Conservation (phyloP, 208 protist genomes). For the Trypanosoma vivax region DNA sequence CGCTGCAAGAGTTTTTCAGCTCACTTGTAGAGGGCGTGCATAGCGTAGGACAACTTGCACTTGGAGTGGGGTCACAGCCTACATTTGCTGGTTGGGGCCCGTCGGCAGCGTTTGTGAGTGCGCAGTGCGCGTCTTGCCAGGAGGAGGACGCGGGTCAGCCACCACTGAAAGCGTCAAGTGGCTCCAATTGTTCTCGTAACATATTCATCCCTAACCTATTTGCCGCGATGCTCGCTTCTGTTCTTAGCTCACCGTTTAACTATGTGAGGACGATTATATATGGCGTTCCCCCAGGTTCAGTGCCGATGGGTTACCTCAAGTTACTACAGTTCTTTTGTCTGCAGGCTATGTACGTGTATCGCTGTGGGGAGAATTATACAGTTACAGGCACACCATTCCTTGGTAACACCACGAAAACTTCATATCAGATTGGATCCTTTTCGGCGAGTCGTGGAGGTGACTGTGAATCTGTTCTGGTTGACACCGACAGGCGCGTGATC, state of each 20-base stretch:
- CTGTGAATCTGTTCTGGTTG: too few relatives aligned
- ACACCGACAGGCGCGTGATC: constrained; percentile 13
- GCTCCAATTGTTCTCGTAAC: constrained; percentile 25
- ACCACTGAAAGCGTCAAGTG: too few relatives aligned
- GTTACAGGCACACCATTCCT: too few relatives aligned
- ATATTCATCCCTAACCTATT: constrained; percentile 77
- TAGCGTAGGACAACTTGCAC: neutral
- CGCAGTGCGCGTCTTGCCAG: too few relatives aligned
- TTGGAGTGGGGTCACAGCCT: too few relatives aligned
- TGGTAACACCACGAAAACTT: too few relatives aligned
- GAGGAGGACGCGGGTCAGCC: too few relatives aligned
- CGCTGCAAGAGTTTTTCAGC: constrained; percentile 41
- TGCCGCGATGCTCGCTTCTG: constrained; percentile 69
- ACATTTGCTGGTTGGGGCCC: too few relatives aligned
- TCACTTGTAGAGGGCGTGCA: neutral
- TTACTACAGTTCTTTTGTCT: constrained; percentile 72
- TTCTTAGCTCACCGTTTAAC: constrained; percentile 83
- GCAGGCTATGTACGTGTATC: constrained; percentile 66
- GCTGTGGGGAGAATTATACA: constrained; percentile 60
- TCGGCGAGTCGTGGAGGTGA: too few relatives aligned
- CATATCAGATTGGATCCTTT: too few relatives aligned
- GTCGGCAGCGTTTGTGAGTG: too few relatives aligned
- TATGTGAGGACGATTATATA: constrained; percentile 85
- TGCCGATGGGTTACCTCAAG: constrained; percentile 51
- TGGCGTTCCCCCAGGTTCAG: constrained; percentile 56